Base-by-base conservation (phyloP, 192 early-diverging fungal species). In the Mortierella antarctica region DNA sequence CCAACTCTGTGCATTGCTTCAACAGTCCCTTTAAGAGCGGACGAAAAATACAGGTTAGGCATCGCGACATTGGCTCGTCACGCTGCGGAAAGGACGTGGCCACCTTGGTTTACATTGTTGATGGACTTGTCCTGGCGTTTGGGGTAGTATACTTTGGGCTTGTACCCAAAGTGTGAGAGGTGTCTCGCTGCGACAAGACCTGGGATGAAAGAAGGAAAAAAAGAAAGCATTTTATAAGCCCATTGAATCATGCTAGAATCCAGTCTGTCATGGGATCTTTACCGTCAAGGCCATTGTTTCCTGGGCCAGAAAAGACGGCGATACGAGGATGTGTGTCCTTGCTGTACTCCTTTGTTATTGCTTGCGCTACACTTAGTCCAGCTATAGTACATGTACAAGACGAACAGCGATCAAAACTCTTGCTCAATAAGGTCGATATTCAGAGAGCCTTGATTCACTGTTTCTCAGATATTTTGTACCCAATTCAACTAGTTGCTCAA, bases 241-340 rank as follows among this genome's bases (percentile, higher is more conserved):
- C 5, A 14, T 9, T 46, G 11, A 44, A 44, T 23, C 44, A 61
- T 31, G 31, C 31, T 31, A 31, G 31, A 31, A 31, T 42, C 0
- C 42, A 18, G 20, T 15, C 14, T 10, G n/a, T 15, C 7, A 11
- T 17, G 10, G 21, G 20, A 11, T 53, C 5, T 0, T 45, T 83
- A 88, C 91, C 98, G 84, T 99, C 98, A 17, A 97, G 97, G 40
- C 98, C 98, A 82, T 99, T 99, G 79, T 99, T 99, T 50, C 97
- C 98, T 46, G 93, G 93, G 3, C 93, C 95, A 57, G 90, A 88
- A 77, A 91, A 92, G 14, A 96, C 85, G 8, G 94, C 77, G 8
- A 95, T 86, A 39, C 83, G 85, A 5, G 87, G 65, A 54, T 86
- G 66, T 14, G 57, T 74, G 7, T 88, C 82, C 8, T 60, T 74